Base-by-base conservation (phyloP, 2,329 filamentous ascomycete species). In the Colletotrichum salicis region DNA sequence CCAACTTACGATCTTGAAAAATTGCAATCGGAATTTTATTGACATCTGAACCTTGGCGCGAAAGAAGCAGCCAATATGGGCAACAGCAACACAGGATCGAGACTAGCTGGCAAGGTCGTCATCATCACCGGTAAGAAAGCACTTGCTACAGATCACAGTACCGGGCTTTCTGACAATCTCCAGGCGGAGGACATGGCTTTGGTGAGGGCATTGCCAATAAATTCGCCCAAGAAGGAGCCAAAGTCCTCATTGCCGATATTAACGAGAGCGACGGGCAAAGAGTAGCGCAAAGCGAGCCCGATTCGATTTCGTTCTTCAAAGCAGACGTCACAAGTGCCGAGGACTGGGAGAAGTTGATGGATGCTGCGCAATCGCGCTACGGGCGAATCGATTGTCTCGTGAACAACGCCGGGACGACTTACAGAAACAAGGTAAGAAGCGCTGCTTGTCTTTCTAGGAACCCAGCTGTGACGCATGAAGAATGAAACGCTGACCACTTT, bases 181-280 rank as follows among this genome's bases (percentile, higher is more conserved):
- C 8, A 71, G 69, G 69, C n/a, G 69, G 69, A 12, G 69, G 69
- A 2, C 69, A 71, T 12, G 91, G 91, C 2, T 93, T 93, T 74
- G 90, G 90, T 66, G 88, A 86, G 67, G 89, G 86, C 41, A 92
- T 92, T 64, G 87, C 87, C 0, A 82, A 85, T 66, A 87, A 88
- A 66, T 92, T 91, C 78, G 83, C 86, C 6, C 78, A 84, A 29
- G 90, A 92, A 80, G 90, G 90, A 51, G 86, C 86, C 61, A 86
- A 86, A 73, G 89, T 92, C 41, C 79, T 92, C 62, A 87, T 93
- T 64, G 88, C 88, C 2, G 91, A 93, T 78, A 83, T 93, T 71
- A 87, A 89, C 35, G 80, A 86, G 19, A 80, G 84, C 5, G 85
- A 86, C 0, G 90, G 89, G 2, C 79, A 83, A 68, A 79, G 82